A percentile compares a stretch with the other conserved stretches of the same genome.
Conservation (phyloP, 208 protist genomes). For the Leishmania turanica region DNA sequence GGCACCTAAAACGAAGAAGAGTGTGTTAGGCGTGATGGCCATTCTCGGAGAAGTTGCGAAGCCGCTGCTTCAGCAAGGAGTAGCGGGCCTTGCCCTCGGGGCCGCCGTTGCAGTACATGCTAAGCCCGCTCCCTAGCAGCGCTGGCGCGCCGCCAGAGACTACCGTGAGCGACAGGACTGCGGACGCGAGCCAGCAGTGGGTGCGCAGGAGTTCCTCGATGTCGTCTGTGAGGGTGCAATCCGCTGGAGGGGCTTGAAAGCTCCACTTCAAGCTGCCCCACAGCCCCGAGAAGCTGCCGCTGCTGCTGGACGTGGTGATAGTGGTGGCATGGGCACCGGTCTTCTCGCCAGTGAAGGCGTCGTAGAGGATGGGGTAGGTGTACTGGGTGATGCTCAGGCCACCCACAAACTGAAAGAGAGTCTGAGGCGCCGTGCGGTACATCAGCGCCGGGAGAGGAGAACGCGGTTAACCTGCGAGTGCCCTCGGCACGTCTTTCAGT, state of each 20-base stretch:
- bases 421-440: slow-evolving; percentile 31
- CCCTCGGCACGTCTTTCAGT: not conserved
- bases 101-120: slow-evolving; percentile 23
- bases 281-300: not conserved
- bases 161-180: slow-evolving; percentile 28
- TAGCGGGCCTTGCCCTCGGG: slow-evolving; percentile 47
- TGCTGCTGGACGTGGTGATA: not conserved
- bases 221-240: slow-evolving; percentile 42
- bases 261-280: slow-evolving; percentile 9
- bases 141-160: slow-evolving; percentile 52
- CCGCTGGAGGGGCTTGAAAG: not conserved
- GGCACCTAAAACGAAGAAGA: not conserved
- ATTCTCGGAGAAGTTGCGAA: slow-evolving; percentile 20
- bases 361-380: slow-evolving; percentile 15
- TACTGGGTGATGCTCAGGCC: slow-evolving; percentile 35
- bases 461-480: not conserved
- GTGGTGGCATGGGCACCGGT: not conserved
- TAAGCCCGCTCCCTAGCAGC: slow-evolving; percentile 37
- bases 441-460: not conserved
- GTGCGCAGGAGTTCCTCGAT: slow-evolving; percentile 30
- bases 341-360: slow-evolving; percentile 1
- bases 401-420: slow-evolving; percentile 37
- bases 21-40: not conserved
- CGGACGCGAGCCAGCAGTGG: slow-evolving; percentile 23
- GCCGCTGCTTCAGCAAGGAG: slow-evolving; percentile 39